Evolutionary conservation across 148 eudicot species (phyloP).

Genomic region (Selenicereus undatus): DNA sequence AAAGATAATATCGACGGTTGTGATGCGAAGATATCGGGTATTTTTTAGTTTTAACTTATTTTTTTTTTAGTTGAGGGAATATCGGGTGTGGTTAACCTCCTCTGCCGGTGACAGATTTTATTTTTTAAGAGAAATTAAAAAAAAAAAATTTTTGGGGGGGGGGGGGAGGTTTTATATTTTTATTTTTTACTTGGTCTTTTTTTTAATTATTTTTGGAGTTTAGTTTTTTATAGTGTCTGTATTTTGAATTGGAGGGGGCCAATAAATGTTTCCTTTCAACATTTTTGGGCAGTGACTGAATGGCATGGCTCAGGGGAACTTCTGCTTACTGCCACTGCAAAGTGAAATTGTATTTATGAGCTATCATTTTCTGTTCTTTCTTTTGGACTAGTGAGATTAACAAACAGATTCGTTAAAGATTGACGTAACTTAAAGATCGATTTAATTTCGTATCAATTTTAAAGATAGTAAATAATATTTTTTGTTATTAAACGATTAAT

Average conservation of each 20-base stretch:
- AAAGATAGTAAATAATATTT: too few species aligned
- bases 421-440: too few species aligned
- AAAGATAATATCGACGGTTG: background rate
- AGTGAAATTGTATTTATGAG: background rate
- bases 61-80: background rate
- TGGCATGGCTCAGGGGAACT: background rate
- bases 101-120: background rate
- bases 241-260: background rate
- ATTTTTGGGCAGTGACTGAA: constrained; percentile 1
- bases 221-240: background rate
- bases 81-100: background rate
- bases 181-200: background rate
- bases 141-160: too few species aligned
- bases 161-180: too few species aligned
- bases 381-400: too few species aligned
- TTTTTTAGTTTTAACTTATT: background rate
- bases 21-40: background rate
- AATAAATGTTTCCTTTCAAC: background rate
- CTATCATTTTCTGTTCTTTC: background rate
- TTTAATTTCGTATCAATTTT: too few species aligned
- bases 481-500: too few species aligned
- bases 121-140: background rate
- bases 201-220: background rate
- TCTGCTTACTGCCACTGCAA: background rate
- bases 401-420: too few species aligned